These are phyloP conservation scores for Lichina pygmaea DNA, from an alignment of 495 filamentous ascomycete genomes.

Conservation along the genomic window DNA sequence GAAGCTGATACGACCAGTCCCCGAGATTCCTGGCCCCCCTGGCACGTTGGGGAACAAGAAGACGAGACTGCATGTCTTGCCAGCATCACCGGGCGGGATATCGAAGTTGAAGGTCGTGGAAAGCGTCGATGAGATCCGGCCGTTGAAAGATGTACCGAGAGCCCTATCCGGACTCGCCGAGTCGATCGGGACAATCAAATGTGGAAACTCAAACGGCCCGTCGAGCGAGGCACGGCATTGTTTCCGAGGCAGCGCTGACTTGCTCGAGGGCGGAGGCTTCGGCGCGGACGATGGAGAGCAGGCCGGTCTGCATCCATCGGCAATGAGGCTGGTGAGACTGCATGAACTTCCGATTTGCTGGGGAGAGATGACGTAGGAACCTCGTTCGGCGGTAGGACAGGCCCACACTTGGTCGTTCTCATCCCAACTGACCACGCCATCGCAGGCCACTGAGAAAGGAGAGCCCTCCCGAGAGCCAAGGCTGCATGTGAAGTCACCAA, in stretches of 20 bases:
- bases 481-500: conserved; percentile 40
- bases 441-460: conserved; percentile 10
- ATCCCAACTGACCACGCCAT: conserved; percentile 5
- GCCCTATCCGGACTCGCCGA: conserved; percentile 22
- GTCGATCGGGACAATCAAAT: conserved; percentile 39
- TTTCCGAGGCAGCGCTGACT: conserved; percentile 3
- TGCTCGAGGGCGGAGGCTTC: conserved; percentile 2
- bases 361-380: conserved; percentile 6
- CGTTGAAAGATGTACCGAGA: conserved; percentile 24
- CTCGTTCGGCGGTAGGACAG: conserved; percentile 6
- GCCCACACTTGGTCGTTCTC: conserved; percentile 5
- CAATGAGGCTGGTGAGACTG: conserved; percentile 4
- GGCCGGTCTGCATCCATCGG: conserved; percentile 1
- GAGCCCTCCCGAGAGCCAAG: conserved; percentile 15
- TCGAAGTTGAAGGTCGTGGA: conserved; percentile 47
- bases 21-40: conserved; percentile 23
- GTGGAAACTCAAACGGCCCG: conserved; percentile 18
- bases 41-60: conserved; percentile 31
- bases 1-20: conserved; percentile 28
- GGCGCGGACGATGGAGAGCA: conserved; percentile 3
- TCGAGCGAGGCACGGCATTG: background rate
- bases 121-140: conserved; percentile 23
- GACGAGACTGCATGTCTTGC: conserved; percentile 33
- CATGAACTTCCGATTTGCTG: conserved; percentile 5
- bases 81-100: conserved; percentile 22